Evolutionary conservation across 2,329 filamentous ascomycete genomes (phyloP), one percentile per base, ranked within the genome.

Genomic region (Ascosphaera aggregata): DNA sequence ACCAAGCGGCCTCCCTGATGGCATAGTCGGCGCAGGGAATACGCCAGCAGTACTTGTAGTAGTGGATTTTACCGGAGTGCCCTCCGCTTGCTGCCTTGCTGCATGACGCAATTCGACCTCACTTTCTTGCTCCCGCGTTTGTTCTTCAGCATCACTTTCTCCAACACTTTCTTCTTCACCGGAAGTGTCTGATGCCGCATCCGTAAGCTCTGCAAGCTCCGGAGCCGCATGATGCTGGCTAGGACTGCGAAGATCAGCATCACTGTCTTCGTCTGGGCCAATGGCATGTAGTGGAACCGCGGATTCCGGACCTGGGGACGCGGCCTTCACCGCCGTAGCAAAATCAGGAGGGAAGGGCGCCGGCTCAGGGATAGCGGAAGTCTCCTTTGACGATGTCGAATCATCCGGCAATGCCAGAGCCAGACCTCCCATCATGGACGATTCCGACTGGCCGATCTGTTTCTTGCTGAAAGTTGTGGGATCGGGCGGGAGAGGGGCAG

Each of bases 181-280:
- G n/a, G n/a, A n/a, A n/a, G n/a, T n/a, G n/a, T n/a, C n/a, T n/a
- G n/a, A n/a, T n/a, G n/a, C n/a, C n/a, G n/a, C n/a, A n/a, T n/a
- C n/a, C n/a, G n/a, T n/a, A n/a, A n/a, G n/a, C n/a, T n/a, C n/a
- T n/a, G n/a, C n/a, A n/a, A n/a, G n/a, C n/a, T n/a, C n/a, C n/a
- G n/a, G n/a, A n/a, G n/a, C n/a, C n/a, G n/a, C n/a, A n/a, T n/a
- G n/a, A n/a, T n/a, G n/a, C n/a, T n/a, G n/a, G n/a, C n/a, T n/a
- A n/a, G n/a, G n/a, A n/a, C n/a, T n/a, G n/a, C n/a, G n/a, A n/a
- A n/a, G n/a, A n/a, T n/a, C n/a, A n/a, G n/a, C n/a, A 27, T 27
- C 22, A 27, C 22, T 43, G 2, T 47, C 45, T 20, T 44, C 43
- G n/a, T 31, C 40, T 31, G 37, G 16, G 18, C 37, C 18, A 16